phyloP scores from a whole-genome alignment of 768 basidiomycete genomes.

The Tylopilus sp. region DNA sequence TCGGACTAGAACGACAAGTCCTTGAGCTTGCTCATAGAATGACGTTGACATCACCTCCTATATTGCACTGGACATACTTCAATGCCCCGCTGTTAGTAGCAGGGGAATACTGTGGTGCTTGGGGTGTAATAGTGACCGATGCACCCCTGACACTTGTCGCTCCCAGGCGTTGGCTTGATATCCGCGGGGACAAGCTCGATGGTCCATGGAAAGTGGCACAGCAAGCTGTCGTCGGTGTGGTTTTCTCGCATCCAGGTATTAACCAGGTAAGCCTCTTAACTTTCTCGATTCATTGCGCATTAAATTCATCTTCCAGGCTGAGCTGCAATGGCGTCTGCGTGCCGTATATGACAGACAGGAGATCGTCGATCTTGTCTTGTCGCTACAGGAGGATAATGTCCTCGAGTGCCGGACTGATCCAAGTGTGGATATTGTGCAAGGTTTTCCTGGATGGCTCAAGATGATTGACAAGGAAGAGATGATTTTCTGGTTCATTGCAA shows the following conservation, averaged over 20 bases:
- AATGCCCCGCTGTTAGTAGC: conserved; percentile 53
- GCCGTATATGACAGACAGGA: conserved; percentile 76
- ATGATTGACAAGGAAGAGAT: conserved; percentile 49
- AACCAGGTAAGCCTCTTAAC: conserved; percentile 50
- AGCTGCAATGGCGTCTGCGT: conserved; percentile 69
- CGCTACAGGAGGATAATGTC: conserved; percentile 51
- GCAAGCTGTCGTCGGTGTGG: conserved; percentile 60
- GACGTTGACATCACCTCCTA: conserved; percentile 46
- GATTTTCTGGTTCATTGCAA: conserved; percentile 57
- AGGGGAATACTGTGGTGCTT: conserved; percentile 45
- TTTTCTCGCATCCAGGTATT: conserved; percentile 72
- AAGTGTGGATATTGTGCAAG: conserved; percentile 4
- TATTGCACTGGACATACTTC: conserved; percentile 70
- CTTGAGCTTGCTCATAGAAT: conserved; percentile 39
- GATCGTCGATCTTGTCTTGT: conserved; percentile 55
- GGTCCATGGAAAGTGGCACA: conserved; percentile 73
- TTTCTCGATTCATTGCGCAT: conserved; percentile 3
- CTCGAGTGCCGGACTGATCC: conserved; percentile 29
- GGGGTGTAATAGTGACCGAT: conserved; percentile 55
- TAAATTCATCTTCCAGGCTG: conserved; percentile 41
- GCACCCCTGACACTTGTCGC: conserved; percentile 44
- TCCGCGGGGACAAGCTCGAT: conserved; percentile 54
- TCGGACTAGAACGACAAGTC: conserved; percentile 20
- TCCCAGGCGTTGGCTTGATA: conserved; percentile 77
- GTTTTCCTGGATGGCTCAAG: conserved; percentile 26